Conservation (phyloP, 371 early-diverging fungal genomes). For the Apophysomyces sp. region DNA sequence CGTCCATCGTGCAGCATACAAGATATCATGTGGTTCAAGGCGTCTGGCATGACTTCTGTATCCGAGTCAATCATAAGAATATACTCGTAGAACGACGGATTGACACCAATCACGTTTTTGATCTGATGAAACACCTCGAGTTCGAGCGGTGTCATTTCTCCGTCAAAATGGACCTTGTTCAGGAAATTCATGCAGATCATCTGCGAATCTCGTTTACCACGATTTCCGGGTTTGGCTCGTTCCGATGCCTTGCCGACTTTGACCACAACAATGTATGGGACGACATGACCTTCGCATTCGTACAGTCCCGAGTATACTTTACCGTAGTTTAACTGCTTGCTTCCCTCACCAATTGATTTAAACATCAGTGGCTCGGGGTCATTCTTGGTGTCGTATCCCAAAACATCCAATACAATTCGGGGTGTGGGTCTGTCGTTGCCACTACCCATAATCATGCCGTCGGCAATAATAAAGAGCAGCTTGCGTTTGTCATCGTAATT, state of each 20-base stretch:
- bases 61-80: constrained; percentile 96
- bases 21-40: constrained; percentile 66
- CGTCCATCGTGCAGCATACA: constrained; percentile 72
- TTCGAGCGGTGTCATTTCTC: constrained; percentile 86
- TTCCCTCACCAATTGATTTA: constrained; percentile 86
- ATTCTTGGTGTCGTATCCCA: constrained; percentile 80
- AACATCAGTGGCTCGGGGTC: constrained; percentile 90
- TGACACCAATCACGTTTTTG: constrained; percentile 72
- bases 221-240: constrained; percentile 85
- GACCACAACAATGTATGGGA: constrained; percentile 92
- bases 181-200: constrained; percentile 97
- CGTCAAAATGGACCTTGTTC: constrained; percentile 92
- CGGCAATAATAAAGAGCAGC: constrained; percentile 86
- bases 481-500: constrained; percentile 93
- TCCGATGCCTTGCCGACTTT: constrained; percentile 86
- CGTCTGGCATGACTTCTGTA: constrained; percentile 74
- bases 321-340: constrained; percentile 89
- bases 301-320: constrained; percentile 97
- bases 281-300: constrained; percentile 79
- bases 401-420: constrained; percentile 89
- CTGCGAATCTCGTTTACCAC: constrained; percentile 99
- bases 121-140: constrained; percentile 89
- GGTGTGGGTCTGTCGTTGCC: constrained; percentile 98
- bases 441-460: constrained; percentile 89
- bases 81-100: constrained; percentile 79